Base-by-base conservation (phyloP, 352 stramenopile genomes). In the Phytophthora rubi region DNA sequence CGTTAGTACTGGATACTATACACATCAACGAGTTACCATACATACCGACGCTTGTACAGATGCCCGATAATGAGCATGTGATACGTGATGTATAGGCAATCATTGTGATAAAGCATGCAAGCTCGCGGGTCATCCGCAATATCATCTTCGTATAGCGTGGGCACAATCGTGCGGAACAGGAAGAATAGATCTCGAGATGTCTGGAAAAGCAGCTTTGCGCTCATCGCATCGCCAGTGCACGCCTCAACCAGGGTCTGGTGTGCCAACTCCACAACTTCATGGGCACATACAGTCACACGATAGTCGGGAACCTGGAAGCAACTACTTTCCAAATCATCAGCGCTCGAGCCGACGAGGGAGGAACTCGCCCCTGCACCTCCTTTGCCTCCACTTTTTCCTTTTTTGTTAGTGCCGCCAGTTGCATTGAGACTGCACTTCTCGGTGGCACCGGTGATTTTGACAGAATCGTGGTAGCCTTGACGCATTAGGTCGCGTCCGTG, bases 91-190 rank as follows among this genome's bases (percentile, higher is more conserved):
- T 93, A 95, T 28, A 93, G 75, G 62, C 86, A 94, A 70, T 95
- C 88, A 23, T 95, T 95, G 79, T 95, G 88, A 65, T 85, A 90
- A 8, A 95, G 85, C 86, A 94, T 93, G 59, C 82, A 87, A 0
- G 76, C 75, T 16, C 77, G 81, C 3, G 82, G 54, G 47, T 95
- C 79, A 39, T 92, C 91, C 18, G 73, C 62, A 57, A 95, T 92
- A 13, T 84, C 80, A 26, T 80, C 76, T 60, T 86, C 77, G 55
- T 93, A 89, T 3, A 95, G 62, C 21, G 82, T 92, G 13, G 85
- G 75, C 6, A 94, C 76, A 21, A 94, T 75, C 3, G 82, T 75
- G 15, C 82, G 82, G 42, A 93, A 94, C 39, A 95, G 70, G 53
- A 92, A 86, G 6, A 95, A 67, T 16, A 93, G 48, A 59, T 95